A percentile compares a stretch with the other conserved stretches of the same genome.
These are phyloP conservation scores for Phyllosticta citriasiana DNA, from an alignment of 2,329 filamentous ascomycete genomes.

Conservation along the genomic window DNA sequence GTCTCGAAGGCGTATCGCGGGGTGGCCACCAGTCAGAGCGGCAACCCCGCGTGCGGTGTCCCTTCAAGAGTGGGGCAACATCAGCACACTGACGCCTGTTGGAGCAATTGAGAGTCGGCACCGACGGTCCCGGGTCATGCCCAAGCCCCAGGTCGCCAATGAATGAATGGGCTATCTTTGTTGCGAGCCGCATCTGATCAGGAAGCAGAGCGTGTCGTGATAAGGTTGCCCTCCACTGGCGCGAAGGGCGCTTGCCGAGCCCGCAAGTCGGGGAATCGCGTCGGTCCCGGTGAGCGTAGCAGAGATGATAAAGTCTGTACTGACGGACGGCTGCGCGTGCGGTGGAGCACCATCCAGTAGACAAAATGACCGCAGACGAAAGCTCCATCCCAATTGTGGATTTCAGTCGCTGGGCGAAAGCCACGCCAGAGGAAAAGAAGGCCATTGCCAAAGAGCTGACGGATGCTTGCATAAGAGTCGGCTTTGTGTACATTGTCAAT, in stretches of 20 bases:
- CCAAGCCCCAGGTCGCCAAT: not conserved
- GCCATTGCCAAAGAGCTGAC: conserved; percentile 29
- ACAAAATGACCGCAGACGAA: not conserved
- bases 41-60: not conserved
- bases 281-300: not conserved
- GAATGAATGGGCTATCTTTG: not conserved
- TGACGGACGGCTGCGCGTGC: not conserved
- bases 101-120: not conserved
- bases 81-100: not conserved
- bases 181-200: not conserved
- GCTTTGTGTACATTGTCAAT: conserved; percentile 40
- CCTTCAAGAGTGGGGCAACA: not conserved
- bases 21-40: not conserved
- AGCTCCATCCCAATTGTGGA: conserved; percentile 31
- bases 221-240: not conserved
- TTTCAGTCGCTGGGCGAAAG: conserved; percentile 25
- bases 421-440: conserved; percentile 19
- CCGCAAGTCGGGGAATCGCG: not conserved
- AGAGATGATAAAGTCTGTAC: not conserved
- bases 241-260: not conserved
- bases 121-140: not conserved
- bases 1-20: not conserved
- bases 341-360: not conserved
- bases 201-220: not conserved
- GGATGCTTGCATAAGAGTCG: conserved; percentile 34